Conservation (phyloP, 2,329 filamentous ascomycete species). For the Colletotrichum chlorophyti region DNA sequence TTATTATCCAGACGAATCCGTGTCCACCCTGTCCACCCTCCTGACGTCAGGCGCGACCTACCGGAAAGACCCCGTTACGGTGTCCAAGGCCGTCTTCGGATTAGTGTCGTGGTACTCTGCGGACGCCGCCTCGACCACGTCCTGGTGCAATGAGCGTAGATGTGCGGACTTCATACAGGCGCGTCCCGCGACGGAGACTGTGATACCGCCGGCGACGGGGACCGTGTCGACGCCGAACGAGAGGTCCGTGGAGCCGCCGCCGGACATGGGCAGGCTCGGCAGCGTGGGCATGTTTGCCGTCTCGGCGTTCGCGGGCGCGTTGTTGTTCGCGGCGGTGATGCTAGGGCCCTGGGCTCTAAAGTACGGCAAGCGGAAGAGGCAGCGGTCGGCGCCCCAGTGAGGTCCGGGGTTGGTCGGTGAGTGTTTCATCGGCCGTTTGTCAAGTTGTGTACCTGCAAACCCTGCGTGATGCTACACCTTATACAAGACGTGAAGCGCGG, state of each 20-base stretch:
- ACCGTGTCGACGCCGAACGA: neutral
- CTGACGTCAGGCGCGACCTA: too few relatives aligned
- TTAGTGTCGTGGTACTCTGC: too few relatives aligned
- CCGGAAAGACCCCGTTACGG: too few relatives aligned
- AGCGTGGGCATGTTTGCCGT: conserved; percentile 2
- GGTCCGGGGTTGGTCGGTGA: neutral
- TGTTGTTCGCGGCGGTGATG: neutral
- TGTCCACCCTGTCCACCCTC: too few relatives aligned
- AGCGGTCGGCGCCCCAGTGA: too few relatives aligned
- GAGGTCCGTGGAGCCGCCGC: neutral
- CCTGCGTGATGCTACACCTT: too few relatives aligned
- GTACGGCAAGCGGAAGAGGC: neutral
- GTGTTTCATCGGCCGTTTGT: too few relatives aligned
- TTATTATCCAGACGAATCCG: too few relatives aligned
- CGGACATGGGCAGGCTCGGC: conserved; percentile 3
- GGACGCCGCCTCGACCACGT: neutral
- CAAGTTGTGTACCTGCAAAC: too few relatives aligned
- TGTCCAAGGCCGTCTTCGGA: too few relatives aligned
- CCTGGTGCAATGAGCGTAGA: neutral
- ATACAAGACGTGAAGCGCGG: too few relatives aligned
- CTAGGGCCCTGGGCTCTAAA: neutral
- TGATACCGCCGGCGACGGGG: neutral
- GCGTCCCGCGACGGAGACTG: neutral
- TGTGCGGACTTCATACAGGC: neutral
- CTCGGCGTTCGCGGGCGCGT: neutral